Evolutionary conservation across 2,329 filamentous ascomycete species (phyloP).

Genomic region (Diaporthe sp.): DNA sequence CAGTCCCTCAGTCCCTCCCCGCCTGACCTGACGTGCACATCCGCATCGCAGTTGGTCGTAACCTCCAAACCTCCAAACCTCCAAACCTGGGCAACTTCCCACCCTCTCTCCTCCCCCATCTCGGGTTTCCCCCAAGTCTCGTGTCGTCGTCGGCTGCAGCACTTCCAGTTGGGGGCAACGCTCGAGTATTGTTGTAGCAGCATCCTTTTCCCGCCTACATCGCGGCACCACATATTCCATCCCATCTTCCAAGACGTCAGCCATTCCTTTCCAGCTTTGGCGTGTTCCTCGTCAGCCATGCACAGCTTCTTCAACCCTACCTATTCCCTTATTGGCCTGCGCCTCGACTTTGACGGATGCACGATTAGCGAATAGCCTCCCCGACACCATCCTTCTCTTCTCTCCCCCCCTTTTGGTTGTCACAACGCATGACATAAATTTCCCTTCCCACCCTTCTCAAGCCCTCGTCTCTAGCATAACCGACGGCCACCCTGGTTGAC

Average conservation of each 20-base stretch:
- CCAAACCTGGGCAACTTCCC: neutral
- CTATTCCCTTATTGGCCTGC: constrained; percentile 29
- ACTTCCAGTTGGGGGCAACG: neutral
- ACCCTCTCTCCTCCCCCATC: neutral
- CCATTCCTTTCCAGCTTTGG: constrained; percentile 20
- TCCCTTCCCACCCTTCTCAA: constrained; percentile 3
- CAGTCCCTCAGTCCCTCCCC: neutral
- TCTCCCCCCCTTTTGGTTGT: neutral
- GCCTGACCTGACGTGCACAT: constrained; percentile 22
- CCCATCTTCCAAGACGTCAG: constrained; percentile 15
- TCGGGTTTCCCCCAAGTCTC: neutral
- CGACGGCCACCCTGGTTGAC: neutral
- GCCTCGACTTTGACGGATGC: constrained; percentile 23
- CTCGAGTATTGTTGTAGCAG: neutral
- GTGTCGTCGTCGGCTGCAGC: too few relatives aligned
- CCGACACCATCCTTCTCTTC: constrained; percentile 14
- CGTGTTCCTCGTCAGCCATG: constrained; percentile 32
- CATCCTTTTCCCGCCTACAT: neutral
- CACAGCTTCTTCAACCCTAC: constrained; percentile 18
- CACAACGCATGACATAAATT: constrained; percentile 19
- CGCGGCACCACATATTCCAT: neutral
- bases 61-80: constrained; percentile 10
- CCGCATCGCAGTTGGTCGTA: constrained; percentile 20
- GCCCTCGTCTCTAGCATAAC: neutral
- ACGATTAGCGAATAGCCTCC: constrained; percentile 33